phyloP scores from a whole-genome alignment of 23 red algal genomes.

The Gracilaria domingensis region DNA sequence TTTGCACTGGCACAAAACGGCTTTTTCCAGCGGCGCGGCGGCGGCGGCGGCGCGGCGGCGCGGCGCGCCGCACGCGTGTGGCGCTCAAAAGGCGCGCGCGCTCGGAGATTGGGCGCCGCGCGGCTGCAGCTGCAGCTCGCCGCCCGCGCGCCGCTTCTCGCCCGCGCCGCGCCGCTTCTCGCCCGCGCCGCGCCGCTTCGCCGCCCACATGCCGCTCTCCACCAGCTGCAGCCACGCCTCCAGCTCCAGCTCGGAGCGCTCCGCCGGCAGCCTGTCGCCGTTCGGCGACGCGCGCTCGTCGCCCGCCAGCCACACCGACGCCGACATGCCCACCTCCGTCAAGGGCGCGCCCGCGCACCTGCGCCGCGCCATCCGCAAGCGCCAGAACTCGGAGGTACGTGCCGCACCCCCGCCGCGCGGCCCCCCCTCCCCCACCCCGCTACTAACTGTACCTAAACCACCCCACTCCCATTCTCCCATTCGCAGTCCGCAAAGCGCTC shows the following conservation, averaged over 20 bases:
- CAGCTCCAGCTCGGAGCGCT: not conserved
- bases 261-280: no score
- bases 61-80: no score
- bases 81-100: no score
- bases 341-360: slow-evolving; percentile 53
- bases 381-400: slow-evolving; percentile 67
- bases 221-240: not conserved
- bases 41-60: no score
- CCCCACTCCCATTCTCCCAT: not conserved
- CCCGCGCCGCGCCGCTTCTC: no score
- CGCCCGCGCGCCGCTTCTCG: no score
- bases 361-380: slow-evolving; percentile 52
- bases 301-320: no score
- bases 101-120: not conserved
- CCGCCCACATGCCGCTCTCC: not conserved
- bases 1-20: not conserved
- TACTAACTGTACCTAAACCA: not conserved
- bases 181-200: no score
- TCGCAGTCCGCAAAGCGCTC: slow-evolving; percentile 50
- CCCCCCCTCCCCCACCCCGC: not conserved
- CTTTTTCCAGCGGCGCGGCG: no score
- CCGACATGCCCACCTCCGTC: slow-evolving; percentile 35
- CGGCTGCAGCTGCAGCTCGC: not conserved
- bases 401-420: no score
- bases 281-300: no score